Evolutionary conservation across 1,139 yeast species (phyloP), one percentile per base, ranked within the genome.

Genomic region (Yamadazyma diospyri): DNA sequence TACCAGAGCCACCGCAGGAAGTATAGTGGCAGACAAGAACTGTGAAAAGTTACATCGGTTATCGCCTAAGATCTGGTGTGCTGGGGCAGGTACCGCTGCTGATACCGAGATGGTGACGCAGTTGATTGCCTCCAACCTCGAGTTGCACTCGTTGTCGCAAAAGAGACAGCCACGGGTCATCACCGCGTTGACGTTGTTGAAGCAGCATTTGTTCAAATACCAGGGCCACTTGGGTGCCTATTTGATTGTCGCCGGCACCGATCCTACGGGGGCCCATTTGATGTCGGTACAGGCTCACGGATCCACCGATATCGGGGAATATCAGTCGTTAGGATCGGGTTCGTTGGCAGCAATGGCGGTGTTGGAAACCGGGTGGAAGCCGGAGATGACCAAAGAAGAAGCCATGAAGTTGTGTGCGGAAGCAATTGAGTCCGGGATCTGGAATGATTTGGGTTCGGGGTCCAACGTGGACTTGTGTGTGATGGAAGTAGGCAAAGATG

Each of bases 51-150:
- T 92, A 45, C 98, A 92, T 64, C 69, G 95, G 50, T 76, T 92
- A 48, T 76, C 97, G 2, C 97, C 98, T 9, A 76, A 75, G 55
- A 92, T 92, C 53, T 92, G 98, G 98, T 92, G 97, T 77, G 97
- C 97, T 35, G 98, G 98, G 50, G 98, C 98, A 4, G 98, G 98
- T 59, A 92, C 98, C 13, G 98, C 98, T 28, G 98, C 98, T n/a
- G 98, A 92, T 57, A 92, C 97, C 8, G 97, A 92, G 57, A 83
- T 84, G 85, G 95, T 86, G 18, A 92, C 98, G 5, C 95, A 87
- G 59, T 72, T 92, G 55, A 88, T 88, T 49, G 79, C 89, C 19
- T 86, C 95, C 31, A 89, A 89, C 57, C 69, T 92, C 47, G 98
- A 92, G 60, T 68, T 92, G 45, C 98, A 89, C 60, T 71, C 94